Base-by-base conservation (phyloP, 768 basidiomycete genomes). In the Boletellus emodensis region DNA sequence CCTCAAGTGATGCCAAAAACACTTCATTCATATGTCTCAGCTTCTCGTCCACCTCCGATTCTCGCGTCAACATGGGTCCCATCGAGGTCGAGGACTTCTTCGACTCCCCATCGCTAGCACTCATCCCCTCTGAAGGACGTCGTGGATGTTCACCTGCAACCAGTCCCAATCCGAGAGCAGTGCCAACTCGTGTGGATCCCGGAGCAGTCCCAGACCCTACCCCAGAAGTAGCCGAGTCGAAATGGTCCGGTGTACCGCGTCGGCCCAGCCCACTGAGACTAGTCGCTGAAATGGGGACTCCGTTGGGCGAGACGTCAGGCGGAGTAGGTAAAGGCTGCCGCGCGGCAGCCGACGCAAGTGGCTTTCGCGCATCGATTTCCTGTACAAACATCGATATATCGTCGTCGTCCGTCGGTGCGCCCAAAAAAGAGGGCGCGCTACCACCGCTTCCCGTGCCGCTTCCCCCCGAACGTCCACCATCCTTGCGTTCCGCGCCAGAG, bases 301-400 rank as follows among this genome's bases (percentile, higher is more conserved):
- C 15, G 3, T n/a, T 18, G 2, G 59, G n/a, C n/a, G 22, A 6
- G 1, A 12, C 17, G 8, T 54, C 54, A 2, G 50, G 30, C 1
- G 51, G 32, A 1, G 11, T 22, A 10, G 55, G 40, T 15, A 40
- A 26, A 7, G 60, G 51, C 32, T 49, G 57, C 32, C 62, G 52
- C 22, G 59, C 56, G 22, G 48, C 49, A n/a, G 42, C 57, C 6
- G 50, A 61, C 33, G 59, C 57, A 8, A 90, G 71, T 3, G 87
- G 87, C 59, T 82, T 83, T 22, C 85, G 75, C 22, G 78, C 71
- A 57, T 87, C 87, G 44, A 88, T 87, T 41, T 89, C 84, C 60
- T 85, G 83, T 37, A 90, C 84, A 58, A 90, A 90, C 12, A 77
- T 72, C 5, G 87, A 87, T 26, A 90, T 81, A 44, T 89, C 88